A percentile compares a stretch with the other conserved stretches of the same genome.
Evolutionary conservation across 108 stramenopile species (phyloP).

Genomic region (Fragilaria crotonensis): DNA sequence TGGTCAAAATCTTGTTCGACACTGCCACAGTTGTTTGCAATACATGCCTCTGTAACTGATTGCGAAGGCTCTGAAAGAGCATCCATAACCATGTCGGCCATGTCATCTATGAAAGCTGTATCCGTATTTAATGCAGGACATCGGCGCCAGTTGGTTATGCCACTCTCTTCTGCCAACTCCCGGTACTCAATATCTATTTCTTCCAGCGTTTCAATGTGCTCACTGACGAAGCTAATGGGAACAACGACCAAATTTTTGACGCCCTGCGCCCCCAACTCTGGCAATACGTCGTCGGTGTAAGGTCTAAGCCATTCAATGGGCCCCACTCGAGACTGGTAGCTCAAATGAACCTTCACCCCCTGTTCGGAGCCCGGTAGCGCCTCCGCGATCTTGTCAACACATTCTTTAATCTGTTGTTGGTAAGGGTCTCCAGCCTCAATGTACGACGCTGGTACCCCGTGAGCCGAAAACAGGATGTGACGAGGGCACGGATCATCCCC

Average conservation of each 20-base stretch:
- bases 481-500: constrained; percentile 34
- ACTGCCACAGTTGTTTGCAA: constrained; percentile 76
- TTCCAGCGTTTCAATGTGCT: constrained; percentile 99
- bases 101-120: constrained; percentile 83
- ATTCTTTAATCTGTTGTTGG: constrained; percentile 85
- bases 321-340: constrained; percentile 94
- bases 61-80: constrained; percentile 70
- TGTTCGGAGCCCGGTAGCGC: constrained; percentile 50
- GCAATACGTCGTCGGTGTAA: constrained; percentile 94
- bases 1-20: constrained; percentile 47
- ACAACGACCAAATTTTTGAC: constrained; percentile 95
- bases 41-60: constrained; percentile 79
- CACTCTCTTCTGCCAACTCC: constrained; percentile 92
- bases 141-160: constrained; percentile 85
- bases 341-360: constrained; percentile 73
- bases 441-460: constrained; percentile 94
- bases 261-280: constrained; percentile 80
- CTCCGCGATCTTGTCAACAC: constrained; percentile 56
- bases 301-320: constrained; percentile 98
- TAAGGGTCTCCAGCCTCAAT: constrained; percentile 98
- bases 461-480: constrained; percentile 94
- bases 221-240: constrained; percentile 96
- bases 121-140: constrained; percentile 96
- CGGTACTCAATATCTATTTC: constrained; percentile 99
- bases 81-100: constrained; percentile 94